Evolutionary conservation across 2,329 filamentous ascomycete species (phyloP).

Genomic region (Trichoderma afroharzianum): DNA sequence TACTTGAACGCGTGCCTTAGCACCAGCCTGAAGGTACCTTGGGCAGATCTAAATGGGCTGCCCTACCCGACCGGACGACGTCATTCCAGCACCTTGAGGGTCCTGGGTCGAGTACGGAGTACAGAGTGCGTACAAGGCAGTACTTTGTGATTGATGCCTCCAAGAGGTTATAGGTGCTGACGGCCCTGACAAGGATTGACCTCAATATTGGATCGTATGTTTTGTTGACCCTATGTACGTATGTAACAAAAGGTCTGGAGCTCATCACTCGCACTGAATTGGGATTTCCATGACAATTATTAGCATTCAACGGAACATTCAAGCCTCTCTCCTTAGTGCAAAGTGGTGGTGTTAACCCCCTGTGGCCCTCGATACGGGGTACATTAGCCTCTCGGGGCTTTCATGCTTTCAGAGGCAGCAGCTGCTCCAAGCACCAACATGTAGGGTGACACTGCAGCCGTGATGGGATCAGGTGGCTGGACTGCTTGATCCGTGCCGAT

Average conservation of each 20-base stretch:
- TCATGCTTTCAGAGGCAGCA: neutral
- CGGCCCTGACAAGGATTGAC: neutral
- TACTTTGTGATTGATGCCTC: neutral
- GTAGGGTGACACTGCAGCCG: constrained; percentile 2
- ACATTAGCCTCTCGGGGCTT: constrained; percentile 8
- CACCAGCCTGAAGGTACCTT: neutral
- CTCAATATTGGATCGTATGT: neutral
- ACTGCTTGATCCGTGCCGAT: neutral
- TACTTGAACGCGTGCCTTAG: neutral
- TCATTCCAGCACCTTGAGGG: constrained; percentile 1
- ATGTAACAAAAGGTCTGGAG: neutral
- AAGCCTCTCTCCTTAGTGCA: neutral
- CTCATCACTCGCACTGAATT: neutral
- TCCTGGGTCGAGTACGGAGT: neutral
- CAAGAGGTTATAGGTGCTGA: neutral
- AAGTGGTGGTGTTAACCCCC: neutral
- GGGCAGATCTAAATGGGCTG: constrained; percentile 1
- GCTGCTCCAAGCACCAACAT: neutral
- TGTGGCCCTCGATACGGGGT: neutral
- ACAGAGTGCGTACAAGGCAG: neutral
- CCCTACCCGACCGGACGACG: constrained; percentile 3
- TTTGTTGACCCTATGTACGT: neutral
- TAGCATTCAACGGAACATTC: neutral
- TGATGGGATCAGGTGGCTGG: neutral
- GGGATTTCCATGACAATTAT: neutral